Evolutionary conservation across 2,329 filamentous ascomycete genomes (phyloP), one percentile per base, ranked within the genome.

Genomic region (Phyllosticta citriasiana): DNA sequence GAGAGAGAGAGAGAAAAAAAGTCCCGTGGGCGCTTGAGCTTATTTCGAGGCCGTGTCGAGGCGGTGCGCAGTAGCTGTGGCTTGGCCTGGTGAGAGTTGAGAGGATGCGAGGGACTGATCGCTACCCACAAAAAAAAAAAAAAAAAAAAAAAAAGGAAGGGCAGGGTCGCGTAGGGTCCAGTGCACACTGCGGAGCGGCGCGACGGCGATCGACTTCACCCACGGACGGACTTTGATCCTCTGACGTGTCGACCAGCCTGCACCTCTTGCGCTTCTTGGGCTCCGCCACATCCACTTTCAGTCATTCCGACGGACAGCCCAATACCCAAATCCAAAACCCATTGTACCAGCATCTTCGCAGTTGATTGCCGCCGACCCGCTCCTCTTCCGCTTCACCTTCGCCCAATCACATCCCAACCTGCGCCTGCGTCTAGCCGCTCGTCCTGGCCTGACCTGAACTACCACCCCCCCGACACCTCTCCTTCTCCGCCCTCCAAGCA

Each of bases 391-490:
- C 47, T 40, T 22, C 47, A 12, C 53, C 26, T 54, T 52, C 59
- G 25, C 47, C 60, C 60, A 61, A 61, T 61, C 60, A 61, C 51
- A 50, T 30, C 35, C 50, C 55, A 22, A 47, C 60, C 19, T n/a
- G 55, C 30, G 19, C 50, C 22, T 53, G 55, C 33, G 54, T 53
- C 55, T 57, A 57, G 60, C 60, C 60, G 60, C 60, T 40, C 55
- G 25, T 57, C 56, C 60, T 61, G 55, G 33, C 53, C 59, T 61
- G 53, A 33, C 60, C 14, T 40, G 33, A 14, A 12, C 33, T 40
- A 40, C 33, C 33, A 8, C 26, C 33, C 33, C 33, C 33, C 3
- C 27, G 27, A 16, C 33, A 2, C 33, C 2, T 40, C 33, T 40
- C 33, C 14, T 40, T 16, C 33, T 40, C 55, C 24, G 25, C 30